phyloP scores from a whole-genome alignment of 2,329 filamentous ascomycete species.

The Ophiosphaerella narmari region DNA sequence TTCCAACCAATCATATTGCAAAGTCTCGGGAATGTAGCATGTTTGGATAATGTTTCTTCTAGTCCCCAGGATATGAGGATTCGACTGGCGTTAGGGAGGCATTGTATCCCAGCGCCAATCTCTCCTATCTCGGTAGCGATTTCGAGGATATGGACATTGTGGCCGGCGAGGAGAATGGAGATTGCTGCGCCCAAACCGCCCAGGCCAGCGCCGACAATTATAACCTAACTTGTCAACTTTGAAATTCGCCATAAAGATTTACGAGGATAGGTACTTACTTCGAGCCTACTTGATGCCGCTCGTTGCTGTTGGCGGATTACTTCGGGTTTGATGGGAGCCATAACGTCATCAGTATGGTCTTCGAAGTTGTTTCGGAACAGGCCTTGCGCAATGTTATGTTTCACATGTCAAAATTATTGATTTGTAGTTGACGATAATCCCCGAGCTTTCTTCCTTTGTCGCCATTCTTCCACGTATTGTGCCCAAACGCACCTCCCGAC shows the following conservation, averaged over 20 bases:
- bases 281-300: slow-evolving; percentile 27
- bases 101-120: slow-evolving; percentile 58
- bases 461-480: slow-evolving; percentile 30
- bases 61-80: slow-evolving; percentile 58
- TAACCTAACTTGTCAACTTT: slow-evolving; percentile 35
- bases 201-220: slow-evolving; percentile 62
- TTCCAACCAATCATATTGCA: slow-evolving; percentile 60
- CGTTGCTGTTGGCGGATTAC: slow-evolving; percentile 33
- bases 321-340: slow-evolving; percentile 30
- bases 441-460: slow-evolving; percentile 13
- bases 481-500: neutral
- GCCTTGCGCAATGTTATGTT: neutral
- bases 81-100: slow-evolving; percentile 54
- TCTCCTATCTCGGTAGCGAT: slow-evolving; percentile 54
- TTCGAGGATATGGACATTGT: slow-evolving; percentile 56
- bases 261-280: slow-evolving; percentile 20
- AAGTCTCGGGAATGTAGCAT: slow-evolving; percentile 49
- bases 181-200: slow-evolving; percentile 60
- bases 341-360: slow-evolving; percentile 23
- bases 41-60: slow-evolving; percentile 47
- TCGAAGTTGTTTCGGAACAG: neutral
- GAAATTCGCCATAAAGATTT: neutral
- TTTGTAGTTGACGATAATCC: neutral
- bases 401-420: neutral
- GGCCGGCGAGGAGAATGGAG: slow-evolving; percentile 52